These are phyloP conservation scores for Clarireedia homoeocarpa DNA, from an alignment of 2,329 filamentous ascomycete genomes.

Conservation along the genomic window DNA sequence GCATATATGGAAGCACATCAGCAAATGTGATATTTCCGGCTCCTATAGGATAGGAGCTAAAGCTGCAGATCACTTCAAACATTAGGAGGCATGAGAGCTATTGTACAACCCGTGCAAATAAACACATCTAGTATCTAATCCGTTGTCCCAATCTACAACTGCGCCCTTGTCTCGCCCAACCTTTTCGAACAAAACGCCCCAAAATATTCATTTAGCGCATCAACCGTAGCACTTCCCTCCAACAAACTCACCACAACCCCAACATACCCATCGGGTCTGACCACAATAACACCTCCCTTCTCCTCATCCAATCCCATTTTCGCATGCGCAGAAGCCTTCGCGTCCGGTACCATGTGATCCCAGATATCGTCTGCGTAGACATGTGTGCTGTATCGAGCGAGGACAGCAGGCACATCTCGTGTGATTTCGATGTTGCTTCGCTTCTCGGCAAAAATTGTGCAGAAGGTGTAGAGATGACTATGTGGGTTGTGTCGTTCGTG, in stretches of 20 bases:
- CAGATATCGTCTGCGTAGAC: constrained; percentile 80
- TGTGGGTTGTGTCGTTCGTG: constrained; percentile 83
- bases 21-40: too few species aligned
- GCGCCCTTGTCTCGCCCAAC: constrained; percentile 34
- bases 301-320: constrained; percentile 77
- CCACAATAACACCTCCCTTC: constrained; percentile 71
- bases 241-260: constrained; percentile 65
- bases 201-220: constrained; percentile 80
- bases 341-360: constrained; percentile 61
- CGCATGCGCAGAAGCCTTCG: constrained; percentile 68
- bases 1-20: too few species aligned
- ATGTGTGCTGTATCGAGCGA: constrained; percentile 72
- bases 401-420: constrained; percentile 58
- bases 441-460: constrained; percentile 62
- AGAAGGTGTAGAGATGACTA: constrained; percentile 72
- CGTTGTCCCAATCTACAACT: constrained; percentile 29
- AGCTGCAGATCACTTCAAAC: too few species aligned
- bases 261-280: constrained; percentile 82
- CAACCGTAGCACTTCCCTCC: constrained; percentile 70
- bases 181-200: constrained; percentile 60
- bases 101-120: background rate
- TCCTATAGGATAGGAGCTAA: too few species aligned
- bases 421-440: constrained; percentile 66
- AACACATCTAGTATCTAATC: background rate
- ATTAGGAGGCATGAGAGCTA: too few species aligned